A percentile compares a stretch with the other conserved stretches of the same genome.
These are phyloP conservation scores for Phyllosticta paracitricarpa DNA, from an alignment of 2,329 filamentous ascomycete species.

Conservation along the genomic window DNA sequence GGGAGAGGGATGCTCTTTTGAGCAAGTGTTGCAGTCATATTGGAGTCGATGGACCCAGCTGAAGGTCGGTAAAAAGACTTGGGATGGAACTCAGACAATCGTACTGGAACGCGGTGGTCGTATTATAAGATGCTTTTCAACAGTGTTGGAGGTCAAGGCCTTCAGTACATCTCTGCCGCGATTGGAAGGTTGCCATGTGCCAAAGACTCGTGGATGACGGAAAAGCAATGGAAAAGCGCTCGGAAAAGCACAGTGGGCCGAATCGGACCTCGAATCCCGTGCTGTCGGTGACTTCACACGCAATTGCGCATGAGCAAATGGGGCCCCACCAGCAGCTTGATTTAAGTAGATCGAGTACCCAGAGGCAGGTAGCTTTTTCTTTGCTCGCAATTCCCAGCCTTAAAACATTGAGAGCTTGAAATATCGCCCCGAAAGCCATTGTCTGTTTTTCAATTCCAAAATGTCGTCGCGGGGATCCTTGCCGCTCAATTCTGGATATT, in stretches of 20 bases:
- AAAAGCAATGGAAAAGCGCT: neutral
- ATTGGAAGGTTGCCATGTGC: neutral
- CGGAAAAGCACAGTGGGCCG: neutral
- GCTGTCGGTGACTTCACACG: neutral
- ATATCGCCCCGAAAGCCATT: neutral
- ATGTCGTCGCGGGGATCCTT: constrained; percentile 7
- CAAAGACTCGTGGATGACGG: neutral
- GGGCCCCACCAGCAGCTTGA: neutral
- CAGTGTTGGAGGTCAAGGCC: neutral
- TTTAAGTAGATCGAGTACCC: neutral
- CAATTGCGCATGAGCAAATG: neutral
- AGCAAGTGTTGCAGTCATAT: neutral
- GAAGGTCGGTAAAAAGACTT: neutral
- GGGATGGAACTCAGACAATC: neutral
- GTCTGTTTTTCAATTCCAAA: neutral
- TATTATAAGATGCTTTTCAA: neutral
- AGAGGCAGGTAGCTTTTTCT: neutral
- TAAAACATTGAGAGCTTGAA: neutral
- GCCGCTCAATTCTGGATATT: constrained; percentile 8
- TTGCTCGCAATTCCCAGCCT: neutral
- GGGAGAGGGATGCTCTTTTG: neutral
- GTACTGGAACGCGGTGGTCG: neutral
- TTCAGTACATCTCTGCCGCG: neutral
- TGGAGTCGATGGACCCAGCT: neutral
- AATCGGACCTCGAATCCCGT: neutral